phyloP scores from a whole-genome alignment of 2,329 filamentous ascomycete species.

The Verticillium longisporum region DNA sequence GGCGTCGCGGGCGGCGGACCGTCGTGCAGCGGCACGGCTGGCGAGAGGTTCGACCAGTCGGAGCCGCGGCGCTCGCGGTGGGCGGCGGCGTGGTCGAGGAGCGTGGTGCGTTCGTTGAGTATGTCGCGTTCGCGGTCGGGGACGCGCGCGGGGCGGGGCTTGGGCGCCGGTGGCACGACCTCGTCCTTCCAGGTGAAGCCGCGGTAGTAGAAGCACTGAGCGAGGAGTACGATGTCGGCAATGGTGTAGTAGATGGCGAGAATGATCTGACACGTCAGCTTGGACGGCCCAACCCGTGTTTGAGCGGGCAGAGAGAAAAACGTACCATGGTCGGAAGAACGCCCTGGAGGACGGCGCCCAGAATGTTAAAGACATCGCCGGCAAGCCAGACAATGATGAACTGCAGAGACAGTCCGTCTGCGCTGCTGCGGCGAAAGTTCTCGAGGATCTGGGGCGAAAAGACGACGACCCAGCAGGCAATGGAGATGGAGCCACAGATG shows the following conservation, averaged over 20 bases:
- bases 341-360: constrained; percentile 84
- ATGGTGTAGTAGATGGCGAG: constrained; percentile 92
- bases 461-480: constrained; percentile 96
- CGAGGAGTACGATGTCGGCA: constrained; percentile 80
- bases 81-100: constrained; percentile 38
- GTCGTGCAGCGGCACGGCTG: constrained; percentile 69
- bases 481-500: constrained; percentile 83
- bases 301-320: constrained; percentile 4
- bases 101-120: constrained; percentile 46
- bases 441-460: constrained; percentile 96
- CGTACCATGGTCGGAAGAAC: constrained; percentile 85
- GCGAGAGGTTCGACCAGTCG: constrained; percentile 62
- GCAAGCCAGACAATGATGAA: constrained; percentile 91
- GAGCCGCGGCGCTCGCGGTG: constrained; percentile 41
- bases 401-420: constrained; percentile 81
- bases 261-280: constrained; percentile 51
- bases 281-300: constrained; percentile 1
- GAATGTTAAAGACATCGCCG: constrained; percentile 94
- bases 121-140: constrained; percentile 46
- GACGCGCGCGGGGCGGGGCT: constrained; percentile 24
- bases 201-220: constrained; percentile 92
- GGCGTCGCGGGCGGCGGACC: constrained; percentile 35
- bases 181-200: constrained; percentile 66
- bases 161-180: constrained; percentile 32
- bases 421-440: constrained; percentile 79